Evolutionary conservation across 2,329 filamentous ascomycete genomes (phyloP).

Genomic region (Penicillium palitans): DNA sequence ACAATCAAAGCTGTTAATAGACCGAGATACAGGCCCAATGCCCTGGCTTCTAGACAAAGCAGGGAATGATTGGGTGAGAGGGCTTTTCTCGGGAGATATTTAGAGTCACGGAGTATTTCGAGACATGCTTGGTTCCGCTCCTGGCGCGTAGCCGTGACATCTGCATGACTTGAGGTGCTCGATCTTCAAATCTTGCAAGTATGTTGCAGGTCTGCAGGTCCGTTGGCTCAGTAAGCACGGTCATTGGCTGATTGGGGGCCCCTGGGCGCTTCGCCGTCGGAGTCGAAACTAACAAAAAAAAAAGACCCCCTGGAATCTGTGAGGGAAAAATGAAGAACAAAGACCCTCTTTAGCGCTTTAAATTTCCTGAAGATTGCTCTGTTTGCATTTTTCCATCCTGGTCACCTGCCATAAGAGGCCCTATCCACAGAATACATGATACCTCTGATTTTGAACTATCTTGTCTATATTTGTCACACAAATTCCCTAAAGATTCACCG

Average conservation of each 20-base stretch:
- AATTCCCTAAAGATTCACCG: too few species aligned
- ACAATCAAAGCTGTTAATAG: conserved; percentile 16
- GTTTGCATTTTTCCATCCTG: not conserved
- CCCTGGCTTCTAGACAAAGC: conserved; percentile 5
- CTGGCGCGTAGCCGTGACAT: conserved; percentile 23
- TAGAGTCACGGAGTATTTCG: conserved; percentile 16
- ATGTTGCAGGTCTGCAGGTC: conserved; percentile 18
- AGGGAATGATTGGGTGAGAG: conserved; percentile 18
- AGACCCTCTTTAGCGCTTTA: not conserved
- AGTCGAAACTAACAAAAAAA: not conserved
- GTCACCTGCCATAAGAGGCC: not conserved
- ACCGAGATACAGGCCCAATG: conserved; percentile 3
- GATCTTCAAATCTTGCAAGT: not conserved
- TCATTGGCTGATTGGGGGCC: conserved; percentile 14
- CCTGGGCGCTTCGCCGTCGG: conserved; percentile 16
- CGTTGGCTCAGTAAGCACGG: not conserved
- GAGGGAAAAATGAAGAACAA: not conserved
- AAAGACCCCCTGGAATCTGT: not conserved
- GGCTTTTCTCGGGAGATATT: conserved; percentile 12
- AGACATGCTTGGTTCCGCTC: conserved; percentile 15
- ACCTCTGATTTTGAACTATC: not conserved
- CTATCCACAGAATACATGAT: not conserved
- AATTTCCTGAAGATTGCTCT: not conserved
- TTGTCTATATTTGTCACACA: not conserved
- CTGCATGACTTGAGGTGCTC: not conserved